Evolutionary conservation across 176 grass and related monocot genomes (phyloP), one percentile per base, ranked within the genome.

Genomic region (Oryza meyeriana): DNA sequence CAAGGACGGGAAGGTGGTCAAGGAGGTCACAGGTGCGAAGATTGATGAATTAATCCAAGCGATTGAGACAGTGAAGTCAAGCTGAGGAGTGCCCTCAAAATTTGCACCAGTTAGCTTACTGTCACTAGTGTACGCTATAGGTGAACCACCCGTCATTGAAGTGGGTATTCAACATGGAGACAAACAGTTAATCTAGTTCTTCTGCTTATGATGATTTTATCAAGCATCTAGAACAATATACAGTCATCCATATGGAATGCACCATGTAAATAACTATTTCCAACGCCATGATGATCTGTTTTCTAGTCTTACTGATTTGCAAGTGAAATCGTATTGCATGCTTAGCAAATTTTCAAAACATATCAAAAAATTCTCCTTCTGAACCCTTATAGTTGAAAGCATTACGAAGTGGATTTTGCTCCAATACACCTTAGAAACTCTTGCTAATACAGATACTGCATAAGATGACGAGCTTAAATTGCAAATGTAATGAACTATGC

Each of bases 11-110:
- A 94, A 96, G 81, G 87, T 99, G 22, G 76, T 90, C 63, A 95
- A 90, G 87, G 97, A 99, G 86, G 86, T 96, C 31, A 99, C 87
- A 5, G 97, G 97, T 30, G 91, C 97, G 2, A 99, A 99, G 83
- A 71, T 94, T 10, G 93, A 96, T 61, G 97, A 96, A 47, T 79
- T 99, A 73, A 78, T 83, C 18, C 25, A 64, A 1, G 91, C 91
- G 0, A 99, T 94, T 25, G 87, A 96, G 35, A 71, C 85, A 52
- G 87, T 73, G 72, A 99, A 93, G 87, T 90, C 74, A 66, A 91
- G 79, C 65, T 86, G 83, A 98, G 74, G 62, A 70, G 71, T 81
- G 9, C 27, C 74, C 78, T 82, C 72, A 71, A 74, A 82, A 85
- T 40, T 24, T 65, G 29, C 34, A 83, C 10, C 34, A 36, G 16